phyloP scores from a whole-genome alignment of 2,329 filamentous ascomycete genomes.

The Ceratocystis ficicola region DNA sequence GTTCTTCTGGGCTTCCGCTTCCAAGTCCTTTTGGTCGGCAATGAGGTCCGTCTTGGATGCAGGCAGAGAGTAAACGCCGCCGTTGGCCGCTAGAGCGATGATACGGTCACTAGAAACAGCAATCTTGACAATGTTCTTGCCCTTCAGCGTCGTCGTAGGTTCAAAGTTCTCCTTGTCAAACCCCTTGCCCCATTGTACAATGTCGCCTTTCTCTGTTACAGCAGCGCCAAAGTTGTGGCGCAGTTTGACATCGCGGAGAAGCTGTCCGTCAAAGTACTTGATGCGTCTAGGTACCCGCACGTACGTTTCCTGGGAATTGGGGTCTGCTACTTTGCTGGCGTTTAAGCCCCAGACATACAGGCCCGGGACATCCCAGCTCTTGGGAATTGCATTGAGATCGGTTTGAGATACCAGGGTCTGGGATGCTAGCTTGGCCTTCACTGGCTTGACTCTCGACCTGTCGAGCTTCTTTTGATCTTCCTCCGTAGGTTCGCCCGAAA shows the following conservation, averaged over 20 bases:
- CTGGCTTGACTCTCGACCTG: slow-evolving; percentile 53
- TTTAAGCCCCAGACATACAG: slow-evolving; percentile 95
- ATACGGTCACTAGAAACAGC: slow-evolving; percentile 72
- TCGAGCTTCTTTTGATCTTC: slow-evolving; percentile 33
- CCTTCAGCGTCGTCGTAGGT: slow-evolving; percentile 61
- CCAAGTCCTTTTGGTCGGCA: slow-evolving; percentile 43
- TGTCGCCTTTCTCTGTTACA: slow-evolving; percentile 72
- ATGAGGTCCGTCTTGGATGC: slow-evolving; percentile 60
- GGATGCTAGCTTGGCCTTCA: slow-evolving; percentile 54
- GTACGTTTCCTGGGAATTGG: slow-evolving; percentile 61
- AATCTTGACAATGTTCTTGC: slow-evolving; percentile 68
- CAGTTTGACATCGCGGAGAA: slow-evolving; percentile 78
- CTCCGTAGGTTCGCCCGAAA: slow-evolving; percentile 19
- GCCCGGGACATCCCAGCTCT: slow-evolving; percentile 69
- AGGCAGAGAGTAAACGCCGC: slow-evolving; percentile 74
- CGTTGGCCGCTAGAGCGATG: slow-evolving; percentile 61
- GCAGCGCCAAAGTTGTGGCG: slow-evolving; percentile 73
- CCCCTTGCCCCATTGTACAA: slow-evolving; percentile 81
- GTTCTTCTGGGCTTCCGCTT: slow-evolving; percentile 31
- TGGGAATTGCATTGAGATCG: slow-evolving; percentile 26
- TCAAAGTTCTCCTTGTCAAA: slow-evolving; percentile 53
- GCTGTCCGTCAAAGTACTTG: slow-evolving; percentile 67
- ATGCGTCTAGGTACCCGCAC: slow-evolving; percentile 74
- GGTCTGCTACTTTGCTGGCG: slow-evolving; percentile 68
- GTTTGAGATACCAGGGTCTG: slow-evolving; percentile 53